Evolutionary conservation across 345 rosid species (phyloP).

Genomic region (Eucalyptus brandiana): DNA sequence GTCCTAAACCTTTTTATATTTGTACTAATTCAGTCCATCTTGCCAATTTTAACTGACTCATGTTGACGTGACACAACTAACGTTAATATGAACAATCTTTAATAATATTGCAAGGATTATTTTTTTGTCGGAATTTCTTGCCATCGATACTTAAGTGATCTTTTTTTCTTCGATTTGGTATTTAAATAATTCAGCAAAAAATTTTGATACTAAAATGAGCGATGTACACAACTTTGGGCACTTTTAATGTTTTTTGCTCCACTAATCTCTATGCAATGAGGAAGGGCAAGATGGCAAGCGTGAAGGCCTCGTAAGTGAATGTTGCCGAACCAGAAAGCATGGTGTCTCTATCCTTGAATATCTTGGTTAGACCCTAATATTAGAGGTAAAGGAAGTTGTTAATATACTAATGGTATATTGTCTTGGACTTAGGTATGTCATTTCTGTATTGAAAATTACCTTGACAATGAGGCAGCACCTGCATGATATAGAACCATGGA

Average conservation of each 20-base stretch:
- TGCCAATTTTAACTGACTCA: accelerated
- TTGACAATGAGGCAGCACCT: slow-evolving; percentile 95
- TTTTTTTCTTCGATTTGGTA: no score
- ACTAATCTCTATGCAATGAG: not conserved
- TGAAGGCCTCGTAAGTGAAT: slow-evolving; percentile 1
- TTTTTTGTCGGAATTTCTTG: no score
- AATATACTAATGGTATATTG: not conserved
- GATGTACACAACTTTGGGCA: no score
- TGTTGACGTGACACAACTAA: accelerated
- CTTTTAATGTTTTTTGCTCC: no score
- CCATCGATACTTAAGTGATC: no score
- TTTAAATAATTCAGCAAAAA: no score
- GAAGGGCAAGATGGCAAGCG: not conserved
- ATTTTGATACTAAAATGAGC: no score
- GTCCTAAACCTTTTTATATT: accelerated
- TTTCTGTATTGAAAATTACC: slow-evolving; percentile 12
- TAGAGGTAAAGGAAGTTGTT: not conserved
- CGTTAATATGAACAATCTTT: no score
- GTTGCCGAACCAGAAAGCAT: not conserved
- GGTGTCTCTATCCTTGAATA: slow-evolving; percentile 4
- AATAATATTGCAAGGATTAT: not conserved
- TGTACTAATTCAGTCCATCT: accelerated
- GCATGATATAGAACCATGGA: slow-evolving; percentile 1
- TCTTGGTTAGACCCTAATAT: not conserved
- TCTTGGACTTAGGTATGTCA: not conserved